Conservation (phyloP, 192 early-diverging fungal species). For the Jimgerdemannia flammicorona region DNA sequence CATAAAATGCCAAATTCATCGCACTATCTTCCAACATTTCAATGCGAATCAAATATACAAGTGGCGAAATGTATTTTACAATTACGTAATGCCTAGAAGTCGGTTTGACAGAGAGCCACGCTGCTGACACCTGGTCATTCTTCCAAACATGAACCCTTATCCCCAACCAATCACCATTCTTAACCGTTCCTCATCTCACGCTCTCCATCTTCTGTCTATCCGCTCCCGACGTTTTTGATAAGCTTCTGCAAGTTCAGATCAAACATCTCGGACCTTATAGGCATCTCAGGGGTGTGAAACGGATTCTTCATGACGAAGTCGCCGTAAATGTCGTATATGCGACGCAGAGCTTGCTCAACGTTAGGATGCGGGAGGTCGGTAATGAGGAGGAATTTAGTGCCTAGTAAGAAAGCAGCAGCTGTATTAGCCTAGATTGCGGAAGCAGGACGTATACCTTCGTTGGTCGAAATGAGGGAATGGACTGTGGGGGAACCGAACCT, state of each 20-base stretch:
- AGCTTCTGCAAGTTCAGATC: slow-evolving; percentile 74
- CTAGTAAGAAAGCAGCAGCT: slow-evolving; percentile 29
- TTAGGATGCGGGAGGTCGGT: slow-evolving; percentile 76
- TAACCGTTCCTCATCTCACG: background rate
- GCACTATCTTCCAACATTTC: too few relatives aligned
- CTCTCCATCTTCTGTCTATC: background rate
- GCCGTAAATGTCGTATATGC: slow-evolving; percentile 84
- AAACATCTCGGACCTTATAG: slow-evolving; percentile 94
- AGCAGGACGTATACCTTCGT: background rate
- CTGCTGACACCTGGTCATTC: too few relatives aligned
- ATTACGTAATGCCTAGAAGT: too few relatives aligned
- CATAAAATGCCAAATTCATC: too few relatives aligned
- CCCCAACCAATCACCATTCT: background rate
- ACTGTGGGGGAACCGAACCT: slow-evolving; percentile 42
- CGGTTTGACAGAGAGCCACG: too few relatives aligned
- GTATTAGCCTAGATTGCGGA: background rate
- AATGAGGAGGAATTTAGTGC: slow-evolving; percentile 92
- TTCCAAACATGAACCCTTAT: background rate
- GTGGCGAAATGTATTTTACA: too few relatives aligned
- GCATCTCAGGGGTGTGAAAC: slow-evolving; percentile 99
- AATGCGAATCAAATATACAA: too few relatives aligned
- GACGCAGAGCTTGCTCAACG: slow-evolving; percentile 58
- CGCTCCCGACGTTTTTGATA: slow-evolving; percentile 40
- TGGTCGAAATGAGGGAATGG: too few relatives aligned
- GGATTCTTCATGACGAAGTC: slow-evolving; percentile 99